Percentiles rank a stretch among this genome's conserved stretches.
These are phyloP conservation scores for Pachysandra terminalis DNA, from an alignment of 164 flowering plant species.

Conservation along the genomic window DNA sequence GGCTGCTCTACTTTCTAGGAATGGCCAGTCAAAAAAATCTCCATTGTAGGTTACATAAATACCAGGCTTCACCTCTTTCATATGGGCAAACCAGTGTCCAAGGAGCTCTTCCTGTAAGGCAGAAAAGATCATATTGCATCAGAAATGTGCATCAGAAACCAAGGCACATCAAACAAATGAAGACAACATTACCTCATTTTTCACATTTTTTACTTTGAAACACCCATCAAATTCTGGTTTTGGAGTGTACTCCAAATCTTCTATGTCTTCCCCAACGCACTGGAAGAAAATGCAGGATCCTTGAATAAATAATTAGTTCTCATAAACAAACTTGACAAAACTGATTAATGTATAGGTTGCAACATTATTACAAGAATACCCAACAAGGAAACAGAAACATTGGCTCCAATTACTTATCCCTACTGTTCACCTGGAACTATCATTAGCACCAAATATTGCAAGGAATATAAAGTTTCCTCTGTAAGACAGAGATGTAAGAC, in stretches of 20 bases:
- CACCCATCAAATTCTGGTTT: constrained; percentile 95
- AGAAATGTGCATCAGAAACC: neutral
- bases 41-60: constrained; percentile 97
- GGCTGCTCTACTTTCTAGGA: constrained; percentile 89
- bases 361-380: too few species aligned
- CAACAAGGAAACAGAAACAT: neutral
- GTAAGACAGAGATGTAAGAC: too few species aligned
- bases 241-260: constrained; percentile 95
- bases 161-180: neutral
- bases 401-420: neutral
- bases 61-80: constrained; percentile 95
- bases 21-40: constrained; percentile 99
- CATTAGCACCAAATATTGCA: too few species aligned
- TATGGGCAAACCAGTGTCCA: constrained; percentile 82
- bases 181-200: constrained; percentile 68
- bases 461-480: too few species aligned
- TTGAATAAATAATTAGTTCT: neutral
- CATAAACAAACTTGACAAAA: neutral
- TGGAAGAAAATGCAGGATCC: constrained; percentile 25
- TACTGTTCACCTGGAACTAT: too few species aligned
- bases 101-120: constrained; percentile 74
- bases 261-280: constrained; percentile 97
- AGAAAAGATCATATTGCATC: constrained; percentile 11
- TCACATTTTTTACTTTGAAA: constrained; percentile 82
- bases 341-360: neutral